Conservation (phyloP, 164 flowering plant species). For the Vitis rotundifolia region DNA sequence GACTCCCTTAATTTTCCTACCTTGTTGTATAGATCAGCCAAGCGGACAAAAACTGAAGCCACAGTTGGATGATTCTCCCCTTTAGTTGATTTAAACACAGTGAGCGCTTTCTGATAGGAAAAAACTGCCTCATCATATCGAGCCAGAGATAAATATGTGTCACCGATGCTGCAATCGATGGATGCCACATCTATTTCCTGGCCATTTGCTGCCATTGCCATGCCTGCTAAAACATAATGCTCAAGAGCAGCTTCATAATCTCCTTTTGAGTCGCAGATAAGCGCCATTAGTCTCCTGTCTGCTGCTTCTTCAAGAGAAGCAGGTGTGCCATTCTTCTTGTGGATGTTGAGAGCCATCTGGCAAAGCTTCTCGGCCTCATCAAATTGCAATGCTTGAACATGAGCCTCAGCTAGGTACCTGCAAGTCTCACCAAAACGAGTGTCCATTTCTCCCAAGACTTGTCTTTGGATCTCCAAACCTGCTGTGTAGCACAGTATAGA, state of each 20-base stretch:
- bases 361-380: conserved; percentile 62
- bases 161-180: conserved; percentile 55
- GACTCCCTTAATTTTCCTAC: conserved; percentile 53
- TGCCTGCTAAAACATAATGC: conserved; percentile 51
- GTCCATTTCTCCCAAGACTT: conserved; percentile 52
- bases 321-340: conserved; percentile 34
- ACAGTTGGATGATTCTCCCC: conserved; percentile 55
- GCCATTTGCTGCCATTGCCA: conserved; percentile 43
- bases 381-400: conserved; percentile 59
- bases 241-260: conserved; percentile 52
- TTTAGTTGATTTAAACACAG: conserved; percentile 36
- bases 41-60: conserved; percentile 50
- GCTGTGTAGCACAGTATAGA: conserved; percentile 51
- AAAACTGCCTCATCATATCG: conserved; percentile 54
- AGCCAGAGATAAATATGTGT: conserved; percentile 45
- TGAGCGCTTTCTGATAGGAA: conserved; percentile 52
- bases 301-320: conserved; percentile 52
- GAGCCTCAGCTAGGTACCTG: conserved; percentile 55
- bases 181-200: conserved; percentile 43
- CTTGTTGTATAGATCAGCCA: conserved; percentile 58
- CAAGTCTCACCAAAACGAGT: conserved; percentile 51
- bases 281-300: conserved; percentile 58
- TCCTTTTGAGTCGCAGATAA: conserved; percentile 54
- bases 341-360: conserved; percentile 51
- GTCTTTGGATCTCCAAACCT: conserved; percentile 60